Percentiles rank a stretch among this genome's conserved stretches.
Conservation (phyloP, 441 rosid species). For the Sinapis alba region DNA sequence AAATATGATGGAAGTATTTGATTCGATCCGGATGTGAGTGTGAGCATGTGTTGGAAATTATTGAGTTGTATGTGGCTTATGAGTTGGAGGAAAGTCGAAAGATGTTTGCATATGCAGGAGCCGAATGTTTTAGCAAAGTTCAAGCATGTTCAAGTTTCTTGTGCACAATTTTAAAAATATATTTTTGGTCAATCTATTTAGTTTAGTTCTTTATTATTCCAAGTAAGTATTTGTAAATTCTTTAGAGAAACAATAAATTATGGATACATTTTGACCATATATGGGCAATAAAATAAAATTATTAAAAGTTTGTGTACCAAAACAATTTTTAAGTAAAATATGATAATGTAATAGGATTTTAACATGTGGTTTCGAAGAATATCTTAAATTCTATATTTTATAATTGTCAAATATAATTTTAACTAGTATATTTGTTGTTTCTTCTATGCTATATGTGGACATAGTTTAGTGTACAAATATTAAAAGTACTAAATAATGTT, state of each 20-base stretch:
- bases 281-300: neutral
- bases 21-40: neutral
- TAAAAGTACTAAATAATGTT: neutral
- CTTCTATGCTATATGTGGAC: no score
- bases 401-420: no score
- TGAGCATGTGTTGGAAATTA: neutral
- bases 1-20: neutral
- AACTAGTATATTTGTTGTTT: no score
- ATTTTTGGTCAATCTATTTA: neutral
- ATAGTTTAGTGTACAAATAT: no score
- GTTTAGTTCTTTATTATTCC: neutral
- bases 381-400: neutral
- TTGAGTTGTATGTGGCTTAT: neutral
- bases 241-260: neutral
- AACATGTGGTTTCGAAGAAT: neutral
- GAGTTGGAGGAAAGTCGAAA: neutral
- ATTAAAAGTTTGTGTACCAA: no score
- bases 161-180: neutral
- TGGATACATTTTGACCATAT: neutral
- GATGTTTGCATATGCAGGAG: neutral
- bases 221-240: neutral
- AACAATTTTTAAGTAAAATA: no score
- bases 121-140: neutral
- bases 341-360: neutral
- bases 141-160: neutral